Evolutionary conservation across 768 basidiomycete genomes (phyloP).

Genomic region (Pulveroboletus sp.): DNA sequence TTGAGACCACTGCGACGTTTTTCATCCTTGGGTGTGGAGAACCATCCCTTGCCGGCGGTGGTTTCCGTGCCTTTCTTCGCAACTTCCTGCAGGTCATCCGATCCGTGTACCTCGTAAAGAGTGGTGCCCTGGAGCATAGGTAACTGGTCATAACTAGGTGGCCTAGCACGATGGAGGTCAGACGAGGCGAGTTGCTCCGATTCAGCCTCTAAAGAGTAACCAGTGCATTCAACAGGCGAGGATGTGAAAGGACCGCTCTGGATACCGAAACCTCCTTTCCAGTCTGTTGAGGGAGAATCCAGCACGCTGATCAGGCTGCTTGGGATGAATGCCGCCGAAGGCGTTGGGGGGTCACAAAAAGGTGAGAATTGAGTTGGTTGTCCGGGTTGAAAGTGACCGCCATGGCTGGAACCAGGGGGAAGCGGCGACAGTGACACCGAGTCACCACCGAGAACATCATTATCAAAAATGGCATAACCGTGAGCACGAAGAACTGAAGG

Average conservation of each 20-base stretch:
- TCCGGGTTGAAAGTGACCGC: conserved; percentile 14
- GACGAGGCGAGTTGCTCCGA: conserved; percentile 45
- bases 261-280: conserved; percentile 33
- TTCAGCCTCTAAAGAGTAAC: conserved; percentile 24
- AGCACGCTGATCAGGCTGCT: conserved; percentile 45
- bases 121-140: conserved; percentile 30
- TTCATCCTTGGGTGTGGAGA: conserved; percentile 40
- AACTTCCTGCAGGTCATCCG: conserved; percentile 14
- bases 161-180: conserved; percentile 35
- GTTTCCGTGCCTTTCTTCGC: conserved; percentile 19
- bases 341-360: conserved; percentile 42
- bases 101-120: conserved; percentile 30
- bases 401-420: conserved; percentile 12
- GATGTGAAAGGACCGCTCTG: conserved; percentile 29
- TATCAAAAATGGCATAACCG: conserved; percentile 41
- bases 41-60: conserved; percentile 46
- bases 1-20: conserved; percentile 69
- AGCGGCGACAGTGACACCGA: conserved; percentile 10
- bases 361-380: conserved; percentile 45
- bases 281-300: conserved; percentile 54
- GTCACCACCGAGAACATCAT: conserved; percentile 33
- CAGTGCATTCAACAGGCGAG: conserved; percentile 42
- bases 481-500: conserved; percentile 30
- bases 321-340: conserved; percentile 52
- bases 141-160: conserved; percentile 16